phyloP scores from a whole-genome alignment of 768 basidiomycete genomes.

The Pulveroboletus sp. region DNA sequence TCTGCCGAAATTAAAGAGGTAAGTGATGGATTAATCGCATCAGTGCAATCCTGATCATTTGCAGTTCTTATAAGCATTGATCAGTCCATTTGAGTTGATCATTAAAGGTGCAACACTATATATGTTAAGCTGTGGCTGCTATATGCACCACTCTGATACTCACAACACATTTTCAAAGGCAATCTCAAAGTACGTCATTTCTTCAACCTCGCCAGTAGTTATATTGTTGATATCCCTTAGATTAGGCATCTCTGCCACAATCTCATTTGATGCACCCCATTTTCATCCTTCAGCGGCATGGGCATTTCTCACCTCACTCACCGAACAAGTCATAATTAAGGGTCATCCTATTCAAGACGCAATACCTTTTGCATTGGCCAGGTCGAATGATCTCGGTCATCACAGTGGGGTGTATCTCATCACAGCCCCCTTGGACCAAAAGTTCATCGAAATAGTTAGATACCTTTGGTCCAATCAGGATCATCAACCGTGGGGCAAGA shows the following conservation, averaged over 20 bases:
- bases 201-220: background rate
- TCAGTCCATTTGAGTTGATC: background rate
- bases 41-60: background rate
- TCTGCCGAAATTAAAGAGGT: background rate
- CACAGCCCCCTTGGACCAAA: background rate
- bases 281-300: background rate
- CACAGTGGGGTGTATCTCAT: background rate
- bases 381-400: background rate
- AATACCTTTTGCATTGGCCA: background rate
- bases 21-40: background rate
- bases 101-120: background rate
- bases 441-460: background rate
- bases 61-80: background rate
- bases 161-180: background rate
- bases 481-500: background rate
- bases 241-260: background rate
- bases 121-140: background rate
- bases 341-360: background rate
- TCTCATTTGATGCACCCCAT: background rate
- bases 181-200: background rate
- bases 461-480: background rate
- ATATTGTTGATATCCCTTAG: background rate
- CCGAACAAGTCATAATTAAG: background rate
- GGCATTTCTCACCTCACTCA: background rate
- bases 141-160: background rate